Evolutionary conservation across 345 rosid genomes (phyloP).

Genomic region (Cardamine occulta): DNA sequence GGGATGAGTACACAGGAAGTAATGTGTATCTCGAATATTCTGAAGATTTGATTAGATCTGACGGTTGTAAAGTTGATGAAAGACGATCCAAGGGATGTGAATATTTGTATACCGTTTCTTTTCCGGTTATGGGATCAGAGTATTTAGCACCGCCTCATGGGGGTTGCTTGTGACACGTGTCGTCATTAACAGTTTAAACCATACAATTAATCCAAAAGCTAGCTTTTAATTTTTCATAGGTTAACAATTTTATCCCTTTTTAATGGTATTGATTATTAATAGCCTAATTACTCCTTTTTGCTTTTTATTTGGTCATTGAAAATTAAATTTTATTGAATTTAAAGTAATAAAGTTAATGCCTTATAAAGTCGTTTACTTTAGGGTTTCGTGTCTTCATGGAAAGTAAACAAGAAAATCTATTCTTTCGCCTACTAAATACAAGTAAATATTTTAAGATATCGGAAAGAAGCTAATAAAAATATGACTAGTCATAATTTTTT

Average conservation of each 20-base stretch:
- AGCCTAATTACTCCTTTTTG: not conserved
- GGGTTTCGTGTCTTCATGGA: not conserved
- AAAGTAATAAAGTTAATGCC: slow-evolving; percentile 6
- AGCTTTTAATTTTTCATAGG: not conserved
- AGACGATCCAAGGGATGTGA: slow-evolving; percentile 21
- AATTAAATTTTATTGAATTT: not conserved
- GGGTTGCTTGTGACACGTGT: slow-evolving; percentile 37
- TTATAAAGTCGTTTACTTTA: slow-evolving; percentile 22
- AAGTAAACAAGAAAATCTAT: not conserved
- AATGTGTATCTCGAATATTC: not conserved
- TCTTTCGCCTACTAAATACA: not conserved
- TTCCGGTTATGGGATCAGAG: slow-evolving; percentile 26
- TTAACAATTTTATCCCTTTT: slow-evolving; percentile 7
- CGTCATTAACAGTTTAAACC: slow-evolving; percentile 28
- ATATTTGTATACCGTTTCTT: not conserved
- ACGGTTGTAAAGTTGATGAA: not conserved
- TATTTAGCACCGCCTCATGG: slow-evolving; percentile 41
- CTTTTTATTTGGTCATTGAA: not conserved
- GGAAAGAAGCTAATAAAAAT: not conserved
- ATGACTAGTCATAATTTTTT: not conserved
- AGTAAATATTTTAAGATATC: not conserved
- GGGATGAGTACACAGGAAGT: not conserved
- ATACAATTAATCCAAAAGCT: slow-evolving; percentile 28
- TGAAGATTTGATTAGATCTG: slow-evolving; percentile 10
- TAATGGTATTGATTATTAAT: slow-evolving; percentile 17